Conservation (phyloP, 805 yeast genomes). For the Kockiozyma suomiensis region DNA sequence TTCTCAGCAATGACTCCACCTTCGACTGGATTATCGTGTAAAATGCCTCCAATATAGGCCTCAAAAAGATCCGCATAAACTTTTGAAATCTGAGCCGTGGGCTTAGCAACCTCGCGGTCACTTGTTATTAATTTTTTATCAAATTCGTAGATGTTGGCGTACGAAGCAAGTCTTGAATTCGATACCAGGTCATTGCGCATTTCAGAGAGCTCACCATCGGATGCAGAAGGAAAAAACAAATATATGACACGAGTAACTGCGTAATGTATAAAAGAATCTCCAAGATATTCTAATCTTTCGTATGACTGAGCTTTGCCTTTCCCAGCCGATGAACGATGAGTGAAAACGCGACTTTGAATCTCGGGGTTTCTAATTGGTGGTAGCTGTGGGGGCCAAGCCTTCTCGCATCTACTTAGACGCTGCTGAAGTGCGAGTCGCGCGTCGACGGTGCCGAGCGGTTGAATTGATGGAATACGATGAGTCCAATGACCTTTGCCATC, state of each 20-base stretch:
- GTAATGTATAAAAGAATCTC: constrained; percentile 40
- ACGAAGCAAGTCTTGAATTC: constrained; percentile 69
- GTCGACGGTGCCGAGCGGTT: background rate
- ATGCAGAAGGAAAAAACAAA: constrained; percentile 61
- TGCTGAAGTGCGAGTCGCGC: background rate
- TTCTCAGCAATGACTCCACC: constrained; percentile 38
- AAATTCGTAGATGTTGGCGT: constrained; percentile 70
- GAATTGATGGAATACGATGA: background rate
- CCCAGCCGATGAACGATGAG: constrained; percentile 74
- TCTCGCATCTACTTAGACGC: background rate
- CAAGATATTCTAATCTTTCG: constrained; percentile 33
- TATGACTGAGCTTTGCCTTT: constrained; percentile 48
- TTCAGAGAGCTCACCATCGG: constrained; percentile 80
- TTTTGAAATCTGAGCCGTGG: constrained; percentile 46
- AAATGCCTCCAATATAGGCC: constrained; percentile 88
- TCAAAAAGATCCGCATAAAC: constrained; percentile 88
- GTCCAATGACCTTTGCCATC: constrained; percentile 11
- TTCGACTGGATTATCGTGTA: constrained; percentile 53
- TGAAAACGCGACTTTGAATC: constrained; percentile 70
- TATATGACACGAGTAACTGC: constrained; percentile 71
- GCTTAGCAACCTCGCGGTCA: constrained; percentile 36
- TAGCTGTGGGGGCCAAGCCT: constrained; percentile 63
- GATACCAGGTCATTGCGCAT: constrained; percentile 71
- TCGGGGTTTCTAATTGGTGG: constrained; percentile 66
- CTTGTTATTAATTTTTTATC: constrained; percentile 52